phyloP scores from a whole-genome alignment of 2,329 filamentous ascomycete species.

The Simplicillium sp. region DNA sequence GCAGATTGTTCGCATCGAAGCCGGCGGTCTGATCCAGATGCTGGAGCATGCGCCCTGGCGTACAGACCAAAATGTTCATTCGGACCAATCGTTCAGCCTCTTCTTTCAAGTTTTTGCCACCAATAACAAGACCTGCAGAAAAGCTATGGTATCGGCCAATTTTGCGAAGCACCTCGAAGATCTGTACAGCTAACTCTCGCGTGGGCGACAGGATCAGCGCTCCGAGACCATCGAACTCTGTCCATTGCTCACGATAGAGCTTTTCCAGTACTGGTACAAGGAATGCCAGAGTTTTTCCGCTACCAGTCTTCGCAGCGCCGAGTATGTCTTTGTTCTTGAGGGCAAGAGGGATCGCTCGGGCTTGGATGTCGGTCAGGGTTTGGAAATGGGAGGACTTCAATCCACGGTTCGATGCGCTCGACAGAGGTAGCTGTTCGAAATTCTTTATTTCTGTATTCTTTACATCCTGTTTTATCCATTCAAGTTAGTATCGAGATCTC shows the following conservation, averaged over 20 bases:
- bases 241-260: constrained; percentile 80
- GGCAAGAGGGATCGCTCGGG: constrained; percentile 77
- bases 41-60: constrained; percentile 88
- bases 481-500: not conserved
- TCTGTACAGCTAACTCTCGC: constrained; percentile 90
- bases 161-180: constrained; percentile 88
- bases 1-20: constrained; percentile 82
- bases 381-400: constrained; percentile 84
- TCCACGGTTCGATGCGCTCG: constrained; percentile 66
- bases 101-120: constrained; percentile 82
- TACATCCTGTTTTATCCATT: constrained; percentile 36
- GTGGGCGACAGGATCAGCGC: constrained; percentile 91
- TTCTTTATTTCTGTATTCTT: constrained; percentile 50
- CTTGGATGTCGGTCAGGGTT: constrained; percentile 83
- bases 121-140: constrained; percentile 87
- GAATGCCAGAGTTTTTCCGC: constrained; percentile 91
- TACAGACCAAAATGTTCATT: constrained; percentile 97
- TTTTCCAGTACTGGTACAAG: constrained; percentile 87
- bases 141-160: constrained; percentile 83
- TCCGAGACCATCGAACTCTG: constrained; percentile 82
- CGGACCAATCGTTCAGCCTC: constrained; percentile 73
- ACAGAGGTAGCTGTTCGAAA: constrained; percentile 82
- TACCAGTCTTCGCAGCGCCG: constrained; percentile 90
- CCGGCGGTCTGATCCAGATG: constrained; percentile 90
- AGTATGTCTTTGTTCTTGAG: constrained; percentile 82